These are phyloP conservation scores for Diospyros kaki DNA, from an alignment of 148 eudicot species.

Conservation along the genomic window DNA sequence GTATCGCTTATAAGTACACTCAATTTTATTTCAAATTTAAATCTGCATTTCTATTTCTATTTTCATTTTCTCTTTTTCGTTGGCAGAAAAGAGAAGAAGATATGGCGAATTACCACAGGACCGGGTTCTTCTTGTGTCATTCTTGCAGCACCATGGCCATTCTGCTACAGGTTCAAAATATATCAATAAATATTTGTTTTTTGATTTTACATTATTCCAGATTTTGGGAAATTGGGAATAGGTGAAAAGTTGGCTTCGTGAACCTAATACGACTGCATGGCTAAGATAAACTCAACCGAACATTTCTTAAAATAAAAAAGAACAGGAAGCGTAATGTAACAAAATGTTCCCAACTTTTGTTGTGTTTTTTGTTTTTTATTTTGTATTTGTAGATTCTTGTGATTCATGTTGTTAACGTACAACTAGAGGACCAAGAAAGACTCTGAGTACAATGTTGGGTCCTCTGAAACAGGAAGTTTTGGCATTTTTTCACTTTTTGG, in stretches of 20 bases:
- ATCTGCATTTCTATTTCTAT: not conserved
- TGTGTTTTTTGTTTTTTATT: not conserved
- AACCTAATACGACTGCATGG: too few relatives aligned
- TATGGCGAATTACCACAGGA: not conserved
- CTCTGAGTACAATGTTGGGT: not conserved
- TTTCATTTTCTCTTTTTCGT: not conserved
- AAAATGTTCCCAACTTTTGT: not conserved
- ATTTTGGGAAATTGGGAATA: not conserved
- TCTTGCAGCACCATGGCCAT: constrained; percentile 9
- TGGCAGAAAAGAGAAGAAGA: constrained; percentile 17
- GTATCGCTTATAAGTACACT: not conserved
- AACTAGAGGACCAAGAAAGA: not conserved
- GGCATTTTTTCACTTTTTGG: not conserved
- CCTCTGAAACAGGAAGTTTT: constrained; percentile 9
- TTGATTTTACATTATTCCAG: not conserved
- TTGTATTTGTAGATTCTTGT: not conserved
- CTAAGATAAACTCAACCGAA: too few relatives aligned
- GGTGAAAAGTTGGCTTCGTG: not conserved
- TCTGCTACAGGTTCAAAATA: constrained; percentile 8
- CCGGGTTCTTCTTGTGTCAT: not conserved
- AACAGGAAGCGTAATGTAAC: not conserved
- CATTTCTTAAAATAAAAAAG: not conserved
- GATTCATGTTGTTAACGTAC: not conserved
- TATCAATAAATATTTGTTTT: not conserved
- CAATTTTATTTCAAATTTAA: not conserved